phyloP scores from a whole-genome alignment of 331 rosid genomes.

The Spiraea crenata region DNA sequence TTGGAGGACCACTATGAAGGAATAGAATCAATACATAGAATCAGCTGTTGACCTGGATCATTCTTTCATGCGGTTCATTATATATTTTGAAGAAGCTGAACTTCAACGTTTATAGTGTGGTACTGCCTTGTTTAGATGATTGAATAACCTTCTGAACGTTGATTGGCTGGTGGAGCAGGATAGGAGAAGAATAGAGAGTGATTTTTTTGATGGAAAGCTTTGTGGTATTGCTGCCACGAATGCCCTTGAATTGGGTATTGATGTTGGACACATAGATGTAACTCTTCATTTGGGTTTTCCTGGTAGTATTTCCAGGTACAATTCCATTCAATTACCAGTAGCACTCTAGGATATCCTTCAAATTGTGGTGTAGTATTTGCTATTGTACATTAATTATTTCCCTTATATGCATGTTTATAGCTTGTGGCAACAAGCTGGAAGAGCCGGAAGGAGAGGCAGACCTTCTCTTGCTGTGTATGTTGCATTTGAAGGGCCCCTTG shows the following conservation, averaged over 20 bases:
- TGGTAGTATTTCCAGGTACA: constrained; percentile 87
- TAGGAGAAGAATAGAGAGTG: constrained; percentile 83
- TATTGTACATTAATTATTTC: neutral
- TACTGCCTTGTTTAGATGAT: neutral
- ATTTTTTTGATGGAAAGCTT: constrained; percentile 78
- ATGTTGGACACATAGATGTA: constrained; percentile 91
- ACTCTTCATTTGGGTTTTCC: constrained; percentile 99
- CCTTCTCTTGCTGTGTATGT: constrained; percentile 90
- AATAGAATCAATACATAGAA: neutral
- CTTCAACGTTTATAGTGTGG: neutral
- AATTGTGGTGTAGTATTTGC: constrained; percentile 23
- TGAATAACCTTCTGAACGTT: constrained; percentile 8
- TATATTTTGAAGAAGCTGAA: neutral
- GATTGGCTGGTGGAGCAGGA: constrained; percentile 45
- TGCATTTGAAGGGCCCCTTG: constrained; percentile 91
- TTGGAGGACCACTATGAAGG: neutral
- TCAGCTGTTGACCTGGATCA: neutral
- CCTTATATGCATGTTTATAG: constrained; percentile 35
- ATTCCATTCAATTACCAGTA: constrained; percentile 6
- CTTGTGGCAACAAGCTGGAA: constrained; percentile 98
- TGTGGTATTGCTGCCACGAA: constrained; percentile 94
- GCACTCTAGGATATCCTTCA: constrained; percentile 14
- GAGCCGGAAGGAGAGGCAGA: constrained; percentile 90
- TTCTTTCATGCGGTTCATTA: neutral
- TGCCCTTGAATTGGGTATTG: constrained; percentile 99